Base-by-base conservation (phyloP, 768 basidiomycete genomes). In the Tulasnella sp. region DNA sequence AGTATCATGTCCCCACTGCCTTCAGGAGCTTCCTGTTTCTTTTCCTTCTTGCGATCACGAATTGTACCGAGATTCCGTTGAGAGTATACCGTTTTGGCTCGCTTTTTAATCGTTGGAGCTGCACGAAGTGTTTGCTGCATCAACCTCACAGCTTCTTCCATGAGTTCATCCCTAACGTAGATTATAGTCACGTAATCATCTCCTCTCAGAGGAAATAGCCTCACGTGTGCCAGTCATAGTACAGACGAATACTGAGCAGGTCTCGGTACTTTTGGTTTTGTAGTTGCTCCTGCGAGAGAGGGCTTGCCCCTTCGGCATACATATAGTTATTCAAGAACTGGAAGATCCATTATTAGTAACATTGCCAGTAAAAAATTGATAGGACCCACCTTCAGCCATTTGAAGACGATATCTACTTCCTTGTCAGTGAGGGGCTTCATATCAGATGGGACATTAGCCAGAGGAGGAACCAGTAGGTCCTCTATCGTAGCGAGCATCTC, bases 361-460 rank as follows among this genome's bases (percentile, higher is more conserved):
- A n/a, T n/a, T n/a, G n/a, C n/a, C n/a, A n/a, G n/a, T n/a, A n/a
- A n/a, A n/a, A n/a, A n/a, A n/a, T n/a, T n/a, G n/a, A n/a, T n/a
- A n/a, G n/a, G n/a, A 83, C 86, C 24, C 80, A 94, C 96, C 92
- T 96, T 97, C 78, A 99, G 85, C 96, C 98, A 98, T 85, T 96
- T 97, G 88, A 98, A 96, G n/a, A 97, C 97, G 81, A 98, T 93
- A 85, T 99, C 98, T 50, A 99, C 94, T 87, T 98, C 98, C 86
- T 97, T 97, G 84, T 99, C 98, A 40, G 90, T 92, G 84, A 99
- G 85, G 1, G 96, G 93, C 83, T 94, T 93, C 95, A 99, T 93
- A 78, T 96, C 94, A 69, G 96, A 96, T 14, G 93, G 88, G 24
- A 90, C 87, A 81, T 97, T 95, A 7, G 93, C 94, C 79, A 99